Evolutionary conservation across 2,329 filamentous ascomycete genomes (phyloP), one percentile per base, ranked within the genome.

Genomic region (Lachnellula subtilissima): DNA sequence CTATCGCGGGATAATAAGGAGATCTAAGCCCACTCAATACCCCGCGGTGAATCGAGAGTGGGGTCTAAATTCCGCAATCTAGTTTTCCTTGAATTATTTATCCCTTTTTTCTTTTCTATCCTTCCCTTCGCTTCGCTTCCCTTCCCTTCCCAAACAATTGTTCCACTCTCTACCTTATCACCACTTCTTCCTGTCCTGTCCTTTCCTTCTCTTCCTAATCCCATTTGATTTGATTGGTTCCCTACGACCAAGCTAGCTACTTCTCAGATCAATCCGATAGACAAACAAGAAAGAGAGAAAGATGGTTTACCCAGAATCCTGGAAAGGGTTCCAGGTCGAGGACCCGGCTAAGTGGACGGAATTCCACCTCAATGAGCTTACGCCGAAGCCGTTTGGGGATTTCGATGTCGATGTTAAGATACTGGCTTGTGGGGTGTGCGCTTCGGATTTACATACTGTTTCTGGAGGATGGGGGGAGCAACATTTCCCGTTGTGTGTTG

Each of bases 391-490:
- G 17, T 95, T 95, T 70, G 89, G 87, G 62, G 89, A 92, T 70
- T 82, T 89, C 73, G 91, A 96, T 70, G 84, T 96, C 66, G 91
- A 96, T 70, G 83, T 96, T 74, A 88, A 92, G 77, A 87, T 96
- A 67, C 85, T 91, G 63, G 86, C 83, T 69, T 93, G 89, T 68
- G 88, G 89, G 68, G 79, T 91, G 52, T 91, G 87, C 70, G 83
- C 86, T 64, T 87, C 82, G 63, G 87, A 91, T 68, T 76, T 88
- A 48, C 87, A 89, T 74, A 89, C 84, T 57, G 80, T 89, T 69
- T 83, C 72, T 66, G 84, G 85, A 60, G 77, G 77, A 48, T 80
- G 77, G 77, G 77, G 78, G 46, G 71, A 74, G 14, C 73, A 77
- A 56, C 73, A 76, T 52, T 77, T 79, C 63, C 78, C 78, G 19